Evolutionary conservation across 2,329 filamentous ascomycete genomes (phyloP).

Genomic region (Fusarium denticulatum): DNA sequence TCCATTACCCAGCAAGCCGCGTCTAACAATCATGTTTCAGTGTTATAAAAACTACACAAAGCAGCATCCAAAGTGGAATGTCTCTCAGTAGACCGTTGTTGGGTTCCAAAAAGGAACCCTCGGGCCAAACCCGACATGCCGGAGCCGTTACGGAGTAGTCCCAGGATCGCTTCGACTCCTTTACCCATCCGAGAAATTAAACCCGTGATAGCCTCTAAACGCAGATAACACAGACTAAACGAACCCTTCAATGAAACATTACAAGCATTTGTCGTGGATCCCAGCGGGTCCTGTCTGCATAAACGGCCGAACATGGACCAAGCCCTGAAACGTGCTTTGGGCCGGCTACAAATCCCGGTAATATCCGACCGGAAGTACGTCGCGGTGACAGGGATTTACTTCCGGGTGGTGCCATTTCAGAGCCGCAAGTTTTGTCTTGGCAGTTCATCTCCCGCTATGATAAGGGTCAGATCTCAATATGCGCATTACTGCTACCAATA

Average conservation of each 20-base stretch:
- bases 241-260: neutral
- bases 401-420: neutral
- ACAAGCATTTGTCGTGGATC: neutral
- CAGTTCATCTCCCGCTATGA: neutral
- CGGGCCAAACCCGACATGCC: neutral
- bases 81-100: neutral
- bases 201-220: neutral
- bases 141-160: neutral
- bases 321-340: constrained; percentile 2
- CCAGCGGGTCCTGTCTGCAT: neutral
- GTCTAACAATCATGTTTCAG: neutral
- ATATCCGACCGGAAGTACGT: neutral
- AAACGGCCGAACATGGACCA: neutral
- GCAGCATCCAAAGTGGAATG: neutral
- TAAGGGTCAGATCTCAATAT: neutral
- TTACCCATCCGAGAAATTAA: neutral
- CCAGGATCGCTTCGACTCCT: neutral
- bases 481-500: accelerated
- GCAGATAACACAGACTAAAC: neutral
- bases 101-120: neutral
- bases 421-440: constrained; percentile 14
- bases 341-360: neutral
- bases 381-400: neutral
- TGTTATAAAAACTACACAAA: accelerated
- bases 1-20: no score